These are phyloP conservation scores for Erodium moschatum DNA, from an alignment of 441 rosid species.

Conservation along the genomic window DNA sequence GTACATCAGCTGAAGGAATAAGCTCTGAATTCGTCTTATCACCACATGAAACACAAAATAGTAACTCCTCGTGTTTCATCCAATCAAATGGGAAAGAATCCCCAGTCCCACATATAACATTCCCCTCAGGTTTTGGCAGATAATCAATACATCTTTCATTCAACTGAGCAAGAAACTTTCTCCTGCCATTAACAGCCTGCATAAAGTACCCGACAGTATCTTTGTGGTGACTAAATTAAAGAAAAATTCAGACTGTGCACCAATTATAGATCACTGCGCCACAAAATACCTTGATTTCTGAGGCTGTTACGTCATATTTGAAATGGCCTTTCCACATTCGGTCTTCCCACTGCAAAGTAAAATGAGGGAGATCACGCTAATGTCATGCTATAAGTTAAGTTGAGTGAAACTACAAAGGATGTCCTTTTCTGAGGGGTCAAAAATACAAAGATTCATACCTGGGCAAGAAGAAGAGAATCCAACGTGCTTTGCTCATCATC, in stretches of 20 bases:
- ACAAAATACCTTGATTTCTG: slow-evolving; percentile 32
- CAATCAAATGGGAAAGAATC: slow-evolving; percentile 18
- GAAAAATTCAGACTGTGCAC: background rate
- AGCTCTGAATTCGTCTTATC: slow-evolving; percentile 29
- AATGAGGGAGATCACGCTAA: slow-evolving; percentile 3
- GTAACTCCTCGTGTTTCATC: slow-evolving; percentile 26
- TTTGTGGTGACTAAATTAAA: background rate
- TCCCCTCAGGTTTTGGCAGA: slow-evolving; percentile 20
- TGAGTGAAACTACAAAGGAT: background rate
- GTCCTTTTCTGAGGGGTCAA: background rate
- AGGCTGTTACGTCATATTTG: slow-evolving; percentile 30
- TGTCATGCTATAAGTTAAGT: background rate
- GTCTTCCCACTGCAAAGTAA: slow-evolving; percentile 40
- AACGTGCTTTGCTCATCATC: slow-evolving; percentile 31
- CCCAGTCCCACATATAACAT: slow-evolving; percentile 10
- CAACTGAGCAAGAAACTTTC: slow-evolving; percentile 36
- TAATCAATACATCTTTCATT: slow-evolving; percentile 18
- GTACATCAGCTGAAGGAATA: slow-evolving; percentile 28
- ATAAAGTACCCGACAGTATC: slow-evolving; percentile 2
- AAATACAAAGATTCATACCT: slow-evolving; percentile 20
- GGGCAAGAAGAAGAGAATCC: slow-evolving; percentile 35
- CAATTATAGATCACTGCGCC: background rate
- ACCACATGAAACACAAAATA: slow-evolving; percentile 28
- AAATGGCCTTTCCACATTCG: slow-evolving; percentile 31
- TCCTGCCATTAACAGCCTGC: slow-evolving; percentile 31